Evolutionary conservation across 2,329 filamentous ascomycete genomes (phyloP).

Genomic region (Alternaria solani): DNA sequence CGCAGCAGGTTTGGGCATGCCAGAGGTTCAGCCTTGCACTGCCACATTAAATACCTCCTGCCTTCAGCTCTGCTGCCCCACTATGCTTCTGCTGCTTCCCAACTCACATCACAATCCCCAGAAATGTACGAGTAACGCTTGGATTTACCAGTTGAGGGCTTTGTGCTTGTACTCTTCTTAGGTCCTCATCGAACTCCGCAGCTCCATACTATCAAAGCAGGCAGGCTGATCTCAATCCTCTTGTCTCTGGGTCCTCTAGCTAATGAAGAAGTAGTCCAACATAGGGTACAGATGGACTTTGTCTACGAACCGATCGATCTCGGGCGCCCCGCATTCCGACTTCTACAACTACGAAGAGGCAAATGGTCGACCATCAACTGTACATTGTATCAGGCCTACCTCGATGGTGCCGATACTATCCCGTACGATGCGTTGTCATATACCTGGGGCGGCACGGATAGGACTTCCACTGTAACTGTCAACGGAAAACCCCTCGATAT

Average conservation of each 20-base stretch:
- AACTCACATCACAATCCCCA: neutral
- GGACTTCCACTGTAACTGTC: neutral
- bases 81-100: neutral
- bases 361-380: slow-evolving; percentile 11
- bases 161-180: neutral
- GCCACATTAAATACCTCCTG: neutral
- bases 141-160: neutral
- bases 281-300: neutral
- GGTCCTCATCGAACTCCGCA: neutral
- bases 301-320: neutral
- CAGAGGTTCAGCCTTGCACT: slow-evolving; percentile 1
- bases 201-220: neutral
- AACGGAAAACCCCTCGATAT: accelerated
- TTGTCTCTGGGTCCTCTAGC: neutral
- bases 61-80: neutral
- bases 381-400: slow-evolving; percentile 21
- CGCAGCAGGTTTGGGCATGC: too few species aligned
- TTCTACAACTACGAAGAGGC: neutral
- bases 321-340: neutral
- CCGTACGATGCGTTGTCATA: slow-evolving; percentile 13
- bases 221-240: neutral
- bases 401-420: slow-evolving; percentile 4
- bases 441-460: neutral
- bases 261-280: neutral
- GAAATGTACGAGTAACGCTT: neutral